Evolutionary conservation across 2,329 filamentous ascomycete species (phyloP), one percentile per base, ranked within the genome.

Genomic region (Diaporthe sp.): DNA sequence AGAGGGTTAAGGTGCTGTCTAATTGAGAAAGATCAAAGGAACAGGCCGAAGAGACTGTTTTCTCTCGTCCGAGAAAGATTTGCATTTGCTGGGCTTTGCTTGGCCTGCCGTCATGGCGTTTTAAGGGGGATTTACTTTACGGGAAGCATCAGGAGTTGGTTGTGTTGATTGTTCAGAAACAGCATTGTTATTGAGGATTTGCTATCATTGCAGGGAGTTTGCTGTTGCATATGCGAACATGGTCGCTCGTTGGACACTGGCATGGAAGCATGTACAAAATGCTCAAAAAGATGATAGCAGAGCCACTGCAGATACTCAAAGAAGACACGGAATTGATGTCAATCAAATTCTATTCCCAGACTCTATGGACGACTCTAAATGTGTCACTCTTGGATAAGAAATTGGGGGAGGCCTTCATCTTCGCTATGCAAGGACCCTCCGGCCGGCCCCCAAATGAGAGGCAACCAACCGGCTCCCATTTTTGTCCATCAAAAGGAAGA

Each of bases 1-100:
- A 79, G 73, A 79, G 79, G 25, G 82, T 82, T 4, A 76, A 60
- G 71, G 73, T 22, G 19, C 64, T 82, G 71, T 77, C 79, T 72
- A 76, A 66, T 28, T 81, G 72, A 54, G 33, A 25, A 40, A 22
- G 5, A 22, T 17, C 30, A 33, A 66, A 47, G 17, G 8, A 35
- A 13, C 45, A 8, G 40, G 25, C 28, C 52, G 5, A 22, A 33
- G 42, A 52, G 22, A 3, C 17, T 33, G 47, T 17, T 17, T 19
- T 33, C 22, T 28, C 33, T 47, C 22, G 15, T 25, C 25, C 22
- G 7, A 42, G 33, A 25, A 35, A 28, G 69, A n/a, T 22, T 17
- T 66, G 54, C 22, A 52, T 54, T 68, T 54, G 38, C 22, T n/a
- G 12, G 57, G 35, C 35, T 28, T 35, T 38, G 28, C 45, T 38